A percentile compares a stretch with the other conserved stretches of the same genome.
Conservation (phyloP, 2,329 filamentous ascomycete genomes). For the Hypoxylon sp. region DNA sequence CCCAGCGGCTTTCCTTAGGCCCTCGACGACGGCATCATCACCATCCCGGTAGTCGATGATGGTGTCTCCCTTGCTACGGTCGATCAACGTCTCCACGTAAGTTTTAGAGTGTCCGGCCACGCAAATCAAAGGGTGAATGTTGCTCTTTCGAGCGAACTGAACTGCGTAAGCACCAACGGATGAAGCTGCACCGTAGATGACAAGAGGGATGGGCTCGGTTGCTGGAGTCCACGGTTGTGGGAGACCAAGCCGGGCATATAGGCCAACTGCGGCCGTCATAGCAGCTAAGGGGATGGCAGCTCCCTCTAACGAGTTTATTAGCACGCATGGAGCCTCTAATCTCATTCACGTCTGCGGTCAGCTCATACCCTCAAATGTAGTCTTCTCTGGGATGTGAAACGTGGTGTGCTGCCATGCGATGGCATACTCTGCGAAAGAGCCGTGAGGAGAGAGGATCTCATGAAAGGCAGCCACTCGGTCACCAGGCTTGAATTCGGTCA, state of each 20-base stretch:
- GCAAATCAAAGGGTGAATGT: conserved; percentile 74
- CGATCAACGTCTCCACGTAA: conserved; percentile 68
- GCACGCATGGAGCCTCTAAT: background rate
- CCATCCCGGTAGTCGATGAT: conserved; percentile 74
- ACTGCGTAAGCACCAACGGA: conserved; percentile 72
- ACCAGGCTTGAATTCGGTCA: conserved; percentile 68
- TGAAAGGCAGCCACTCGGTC: conserved; percentile 66
- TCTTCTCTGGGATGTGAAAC: conserved; percentile 66
- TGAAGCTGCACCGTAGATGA: conserved; percentile 69
- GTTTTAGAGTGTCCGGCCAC: conserved; percentile 68
- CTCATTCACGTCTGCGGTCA: background rate
- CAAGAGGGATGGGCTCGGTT: conserved; percentile 52
- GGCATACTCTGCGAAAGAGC: conserved; percentile 74
- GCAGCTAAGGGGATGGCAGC: conserved; percentile 70
- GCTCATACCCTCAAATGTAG: conserved; percentile 64
- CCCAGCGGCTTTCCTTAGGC: conserved; percentile 58
- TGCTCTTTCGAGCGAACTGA: conserved; percentile 67
- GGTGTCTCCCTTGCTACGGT: conserved; percentile 67
- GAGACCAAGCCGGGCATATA: conserved; percentile 63
- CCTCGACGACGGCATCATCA: conserved; percentile 64
- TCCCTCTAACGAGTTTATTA: conserved; percentile 59
- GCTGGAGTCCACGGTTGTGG: conserved; percentile 64
- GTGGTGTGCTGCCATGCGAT: conserved; percentile 69
- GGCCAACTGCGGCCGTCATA: conserved; percentile 66
- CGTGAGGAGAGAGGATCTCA: conserved; percentile 65